A percentile compares a stretch with the other conserved stretches of the same genome.
Conservation (phyloP, 2,329 filamentous ascomycete genomes). For the Claviceps purpurea region DNA sequence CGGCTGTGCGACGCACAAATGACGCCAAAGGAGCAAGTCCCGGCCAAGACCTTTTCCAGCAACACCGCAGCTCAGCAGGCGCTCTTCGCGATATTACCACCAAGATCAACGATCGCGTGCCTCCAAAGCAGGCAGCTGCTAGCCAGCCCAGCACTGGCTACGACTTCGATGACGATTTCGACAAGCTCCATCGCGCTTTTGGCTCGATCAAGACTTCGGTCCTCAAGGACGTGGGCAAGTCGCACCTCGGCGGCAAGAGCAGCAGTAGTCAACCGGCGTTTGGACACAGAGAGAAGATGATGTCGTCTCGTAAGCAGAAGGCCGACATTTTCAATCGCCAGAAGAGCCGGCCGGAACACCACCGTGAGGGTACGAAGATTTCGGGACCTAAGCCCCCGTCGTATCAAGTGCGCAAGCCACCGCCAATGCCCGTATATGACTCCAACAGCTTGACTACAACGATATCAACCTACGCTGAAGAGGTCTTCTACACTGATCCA, state of each 20-base stretch:
- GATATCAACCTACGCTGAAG: conserved; percentile 21
- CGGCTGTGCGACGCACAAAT: neutral
- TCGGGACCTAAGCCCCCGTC: conserved; percentile 33
- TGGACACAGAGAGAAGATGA: conserved; percentile 28
- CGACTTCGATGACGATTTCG: conserved; percentile 20
- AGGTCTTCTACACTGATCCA: conserved; percentile 53
- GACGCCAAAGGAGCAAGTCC: neutral
- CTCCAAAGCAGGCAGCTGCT: conserved; percentile 11
- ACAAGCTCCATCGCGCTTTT: conserved; percentile 18
- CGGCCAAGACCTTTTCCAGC: neutral
- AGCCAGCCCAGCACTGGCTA: conserved; percentile 10
- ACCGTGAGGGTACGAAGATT: conserved; percentile 33
- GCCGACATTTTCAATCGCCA: conserved; percentile 42
- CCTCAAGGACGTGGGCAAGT: conserved; percentile 5
- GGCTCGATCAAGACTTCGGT: conserved; percentile 14
- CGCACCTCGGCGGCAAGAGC: neutral
- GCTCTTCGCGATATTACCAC: conserved; percentile 10
- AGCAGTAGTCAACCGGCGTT: conserved; percentile 15
- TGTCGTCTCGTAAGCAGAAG: conserved; percentile 40
- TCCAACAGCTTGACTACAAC: conserved; percentile 17
- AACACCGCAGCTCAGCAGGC: neutral
- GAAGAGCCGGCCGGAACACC: conserved; percentile 43
- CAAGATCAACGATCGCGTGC: conserved; percentile 37
- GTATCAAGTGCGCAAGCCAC: conserved; percentile 32
- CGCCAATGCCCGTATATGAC: conserved; percentile 34